Percentiles rank a stretch among this genome's conserved stretches.
phyloP scores from a whole-genome alignment of 768 basidiomycete genomes.

The Naematelia encephala region DNA sequence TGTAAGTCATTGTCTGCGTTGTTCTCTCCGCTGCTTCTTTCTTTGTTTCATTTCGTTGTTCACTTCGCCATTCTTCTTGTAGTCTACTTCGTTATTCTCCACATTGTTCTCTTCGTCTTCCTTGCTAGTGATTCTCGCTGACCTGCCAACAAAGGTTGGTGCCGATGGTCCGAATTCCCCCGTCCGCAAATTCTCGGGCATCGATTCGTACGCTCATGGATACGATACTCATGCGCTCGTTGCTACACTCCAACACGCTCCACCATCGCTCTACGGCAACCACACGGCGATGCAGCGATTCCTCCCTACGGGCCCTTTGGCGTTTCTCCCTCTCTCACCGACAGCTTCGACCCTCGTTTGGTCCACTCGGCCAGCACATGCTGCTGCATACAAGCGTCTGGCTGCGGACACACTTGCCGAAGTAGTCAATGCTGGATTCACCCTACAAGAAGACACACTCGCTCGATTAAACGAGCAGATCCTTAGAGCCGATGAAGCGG shows the following conservation, averaged over 20 bases:
- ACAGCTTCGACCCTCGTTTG: constrained; percentile 85
- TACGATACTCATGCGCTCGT: constrained; percentile 89
- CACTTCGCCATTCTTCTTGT: too few species aligned
- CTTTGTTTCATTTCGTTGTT: too few species aligned
- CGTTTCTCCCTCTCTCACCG: constrained; percentile 81
- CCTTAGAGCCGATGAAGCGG: constrained; percentile 11
- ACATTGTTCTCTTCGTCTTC: constrained; percentile 2
- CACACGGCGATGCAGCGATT: constrained; percentile 89
- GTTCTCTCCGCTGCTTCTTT: background rate
- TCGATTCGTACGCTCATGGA: constrained; percentile 83
- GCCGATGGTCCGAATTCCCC: constrained; percentile 96
- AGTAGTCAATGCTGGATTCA: constrained; percentile 89
- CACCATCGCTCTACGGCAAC: constrained; percentile 57
- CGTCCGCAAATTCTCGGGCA: constrained; percentile 78
- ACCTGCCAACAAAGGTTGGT: too few species aligned
- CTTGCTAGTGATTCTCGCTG: background rate
- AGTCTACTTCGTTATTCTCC: too few species aligned
- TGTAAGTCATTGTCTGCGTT: constrained; percentile 54
- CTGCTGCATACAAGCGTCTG: constrained; percentile 65
- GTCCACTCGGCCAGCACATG: constrained; percentile 78
- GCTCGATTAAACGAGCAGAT: constrained; percentile 32
- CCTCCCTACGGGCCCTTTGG: constrained; percentile 90
- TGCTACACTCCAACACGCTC: constrained; percentile 73
- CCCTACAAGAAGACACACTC: constrained; percentile 50
- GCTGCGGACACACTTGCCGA: constrained; percentile 62